These are phyloP conservation scores for Termitomyces heimii DNA, from an alignment of 768 basidiomycete genomes.

Conservation along the genomic window DNA sequence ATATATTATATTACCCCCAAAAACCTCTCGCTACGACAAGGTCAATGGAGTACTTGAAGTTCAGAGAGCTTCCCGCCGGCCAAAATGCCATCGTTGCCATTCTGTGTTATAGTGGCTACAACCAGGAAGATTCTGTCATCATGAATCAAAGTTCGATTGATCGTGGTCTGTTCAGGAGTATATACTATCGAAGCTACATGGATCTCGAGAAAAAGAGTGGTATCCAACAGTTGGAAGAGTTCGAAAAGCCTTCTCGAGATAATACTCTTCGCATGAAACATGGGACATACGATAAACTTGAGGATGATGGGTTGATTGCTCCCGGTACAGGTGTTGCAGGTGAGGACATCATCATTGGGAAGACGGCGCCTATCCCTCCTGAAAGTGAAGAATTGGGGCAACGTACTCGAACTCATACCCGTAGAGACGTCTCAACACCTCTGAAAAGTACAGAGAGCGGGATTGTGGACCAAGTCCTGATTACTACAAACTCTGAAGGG, in stretches of 20 bases:
- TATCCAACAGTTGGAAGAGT: slow-evolving; percentile 86
- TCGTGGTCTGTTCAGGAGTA: slow-evolving; percentile 95
- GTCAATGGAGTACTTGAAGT: slow-evolving; percentile 98
- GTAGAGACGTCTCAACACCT: slow-evolving; percentile 95
- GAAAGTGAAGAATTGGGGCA: slow-evolving; percentile 98
- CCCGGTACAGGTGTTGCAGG: slow-evolving; percentile 93
- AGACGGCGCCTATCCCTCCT: slow-evolving; percentile 94
- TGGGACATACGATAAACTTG: slow-evolving; percentile 97
- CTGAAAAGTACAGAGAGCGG: slow-evolving; percentile 98
- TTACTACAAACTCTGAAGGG: slow-evolving; percentile 94
- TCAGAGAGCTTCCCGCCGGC: slow-evolving; percentile 97
- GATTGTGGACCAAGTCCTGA: slow-evolving; percentile 94
- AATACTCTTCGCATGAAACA: slow-evolving; percentile 96
- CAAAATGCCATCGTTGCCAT: slow-evolving; percentile 99
- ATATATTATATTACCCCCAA: slow-evolving; percentile 98
- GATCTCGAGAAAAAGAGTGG: slow-evolving; percentile 98
- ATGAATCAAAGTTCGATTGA: slow-evolving; percentile 99
- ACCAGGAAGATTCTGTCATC: slow-evolving; percentile 99
- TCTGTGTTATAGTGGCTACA: slow-evolving; percentile 97
- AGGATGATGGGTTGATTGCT: slow-evolving; percentile 93
- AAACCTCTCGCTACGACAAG: slow-evolving; percentile 98
- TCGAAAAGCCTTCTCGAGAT: slow-evolving; percentile 92
- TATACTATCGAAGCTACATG: slow-evolving; percentile 98
- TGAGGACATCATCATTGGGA: slow-evolving; percentile 99
- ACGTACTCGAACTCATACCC: slow-evolving; percentile 86